Base-by-base conservation (phyloP, 495 filamentous ascomycete genomes). In the Cladorrhinum samala region DNA sequence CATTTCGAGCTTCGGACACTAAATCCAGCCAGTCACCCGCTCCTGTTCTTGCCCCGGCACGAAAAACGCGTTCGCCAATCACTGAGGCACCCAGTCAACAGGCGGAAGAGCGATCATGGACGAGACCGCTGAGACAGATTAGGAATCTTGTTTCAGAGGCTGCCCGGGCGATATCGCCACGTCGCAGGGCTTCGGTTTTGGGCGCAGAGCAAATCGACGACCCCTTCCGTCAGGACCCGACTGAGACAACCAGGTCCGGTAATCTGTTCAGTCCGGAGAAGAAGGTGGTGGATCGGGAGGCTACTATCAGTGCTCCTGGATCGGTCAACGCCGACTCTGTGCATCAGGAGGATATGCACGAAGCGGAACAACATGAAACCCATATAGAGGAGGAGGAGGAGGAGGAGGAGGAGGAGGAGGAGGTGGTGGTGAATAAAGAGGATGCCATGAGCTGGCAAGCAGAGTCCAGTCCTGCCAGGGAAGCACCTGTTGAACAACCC, bases 1-100 rank as follows among this genome's bases (percentile, higher is more conserved):
- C 78, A 6, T 81, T 81, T 51, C 72, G 72, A 25, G 70, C 77
- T 18, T 71, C 74, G 3, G 59, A 57, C 9, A 46, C 61, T 18
- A 69, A 59, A 38, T 61, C 58, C 14, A 67, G 58, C 48, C 56
- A 63, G 38, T 70, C 67, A 2, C 67, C 65, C 4, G 58, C 52
- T 7, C 57, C 23, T 5, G 21, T 50, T 17, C 41, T 54, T 7
- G 43, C 44, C 23, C 30, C 48, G 0, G 20, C 42, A 11, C 50
- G 46, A 17, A 37, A 17, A 14, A 54, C 57, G 9, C 41, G 39
- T 4, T 56, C 52, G 9, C 47, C 44, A 5, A 24, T 33, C 44
- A 0, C 53, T 37, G 2, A 25, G 36, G 16, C 46, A 37, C 9
- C 27, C 17, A 19, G 48, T 53, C 13, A 38, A 17, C 13, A 52